These are phyloP conservation scores for Ambrosia artemisiifolia DNA, from an alignment of 129 eudicot genomes.

Conservation along the genomic window DNA sequence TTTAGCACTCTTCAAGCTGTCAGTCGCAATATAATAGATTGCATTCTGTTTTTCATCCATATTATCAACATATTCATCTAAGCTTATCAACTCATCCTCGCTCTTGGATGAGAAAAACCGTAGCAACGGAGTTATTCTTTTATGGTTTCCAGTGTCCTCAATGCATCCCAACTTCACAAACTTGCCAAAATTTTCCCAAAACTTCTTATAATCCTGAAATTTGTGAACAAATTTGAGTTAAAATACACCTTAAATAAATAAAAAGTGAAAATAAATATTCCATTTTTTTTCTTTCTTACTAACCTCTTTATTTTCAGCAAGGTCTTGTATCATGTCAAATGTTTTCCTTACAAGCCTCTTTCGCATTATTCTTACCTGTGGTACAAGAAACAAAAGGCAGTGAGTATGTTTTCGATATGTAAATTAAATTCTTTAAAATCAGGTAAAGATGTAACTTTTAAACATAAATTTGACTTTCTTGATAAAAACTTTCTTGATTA, in stretches of 20 bases:
- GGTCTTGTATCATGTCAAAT: slow-evolving; percentile 93
- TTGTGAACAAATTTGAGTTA: background rate
- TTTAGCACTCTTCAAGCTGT: slow-evolving; percentile 94
- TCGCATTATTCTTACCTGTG: slow-evolving; percentile 91
- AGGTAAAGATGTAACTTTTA: background rate
- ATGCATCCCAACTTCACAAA: slow-evolving; percentile 86
- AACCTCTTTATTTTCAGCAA: slow-evolving; percentile 93
- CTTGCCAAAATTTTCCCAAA: slow-evolving; percentile 96
- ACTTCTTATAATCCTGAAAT: slow-evolving; percentile 87
- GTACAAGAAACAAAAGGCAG: background rate
- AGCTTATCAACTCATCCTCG: slow-evolving; percentile 78
- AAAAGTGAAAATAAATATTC: background rate
- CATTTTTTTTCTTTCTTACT: background rate
- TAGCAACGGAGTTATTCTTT: slow-evolving; percentile 72
- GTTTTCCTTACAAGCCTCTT: slow-evolving; percentile 93
- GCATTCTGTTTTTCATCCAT: slow-evolving; percentile 88
- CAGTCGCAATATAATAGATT: slow-evolving; percentile 85
- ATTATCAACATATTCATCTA: slow-evolving; percentile 79
- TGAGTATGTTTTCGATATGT: background rate
- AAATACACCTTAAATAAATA: background rate
- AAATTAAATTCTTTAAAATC: background rate
- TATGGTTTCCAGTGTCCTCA: slow-evolving; percentile 88
- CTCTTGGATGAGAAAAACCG: slow-evolving; percentile 72
- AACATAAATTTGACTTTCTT: slow-evolving; percentile 84
- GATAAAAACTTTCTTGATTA: too few relatives aligned